Conservation (phyloP, 2,329 filamentous ascomycete species). For the Alternaria novae-zelandiae region DNA sequence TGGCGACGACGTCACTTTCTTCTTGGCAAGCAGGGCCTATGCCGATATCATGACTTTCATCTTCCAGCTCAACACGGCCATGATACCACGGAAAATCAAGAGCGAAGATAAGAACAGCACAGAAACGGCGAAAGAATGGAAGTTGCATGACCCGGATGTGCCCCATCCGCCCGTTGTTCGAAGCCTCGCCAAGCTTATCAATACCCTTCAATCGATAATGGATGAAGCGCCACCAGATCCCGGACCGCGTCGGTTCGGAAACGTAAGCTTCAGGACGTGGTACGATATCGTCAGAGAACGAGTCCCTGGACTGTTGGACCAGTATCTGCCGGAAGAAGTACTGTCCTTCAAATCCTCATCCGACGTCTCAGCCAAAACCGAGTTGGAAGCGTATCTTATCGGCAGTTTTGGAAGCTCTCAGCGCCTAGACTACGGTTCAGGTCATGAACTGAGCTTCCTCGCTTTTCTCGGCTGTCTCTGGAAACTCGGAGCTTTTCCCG, state of each 20-base stretch:
- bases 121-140: constrained; percentile 60
- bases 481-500: constrained; percentile 82
- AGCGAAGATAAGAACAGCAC: constrained; percentile 43
- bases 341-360: constrained; percentile 43
- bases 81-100: constrained; percentile 71
- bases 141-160: constrained; percentile 51
- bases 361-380: constrained; percentile 61
- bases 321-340: constrained; percentile 61
- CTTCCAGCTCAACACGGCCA: constrained; percentile 84
- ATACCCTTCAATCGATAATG: constrained; percentile 15
- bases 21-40: constrained; percentile 83
- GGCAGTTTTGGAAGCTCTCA: constrained; percentile 89
- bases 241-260: constrained; percentile 89
- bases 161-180: constrained; percentile 64
- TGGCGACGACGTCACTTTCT: constrained; percentile 78
- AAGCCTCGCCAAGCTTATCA: constrained; percentile 70
- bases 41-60: constrained; percentile 86
- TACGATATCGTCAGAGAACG: constrained; percentile 70
- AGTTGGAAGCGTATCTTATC: constrained; percentile 79
- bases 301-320: constrained; percentile 62
- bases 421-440: constrained; percentile 92
- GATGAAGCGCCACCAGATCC: constrained; percentile 78
- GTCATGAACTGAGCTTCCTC: constrained; percentile 92
- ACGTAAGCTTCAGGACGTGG: constrained; percentile 89
- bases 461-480: constrained; percentile 90